Conservation (phyloP, 345 rosid species). For the Populus davidiana region DNA sequence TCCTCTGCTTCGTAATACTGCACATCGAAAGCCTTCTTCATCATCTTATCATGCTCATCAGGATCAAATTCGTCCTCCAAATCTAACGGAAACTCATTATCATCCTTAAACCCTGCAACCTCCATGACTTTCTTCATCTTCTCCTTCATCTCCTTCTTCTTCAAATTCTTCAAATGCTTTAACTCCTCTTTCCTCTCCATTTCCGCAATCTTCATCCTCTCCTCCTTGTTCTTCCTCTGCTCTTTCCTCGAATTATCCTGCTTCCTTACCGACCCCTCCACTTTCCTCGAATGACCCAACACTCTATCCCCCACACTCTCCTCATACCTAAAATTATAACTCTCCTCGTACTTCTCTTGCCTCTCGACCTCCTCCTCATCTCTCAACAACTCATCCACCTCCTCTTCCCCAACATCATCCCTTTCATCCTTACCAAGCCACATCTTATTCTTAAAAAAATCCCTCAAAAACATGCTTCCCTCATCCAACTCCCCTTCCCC, state of each 20-base stretch:
- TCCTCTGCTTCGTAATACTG: constrained; percentile 67
- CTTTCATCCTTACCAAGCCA: constrained; percentile 58
- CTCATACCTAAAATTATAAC: constrained; percentile 51
- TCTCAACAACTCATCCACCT: constrained; percentile 42
- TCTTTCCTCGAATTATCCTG: constrained; percentile 59
- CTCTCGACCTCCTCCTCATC: constrained; percentile 58
- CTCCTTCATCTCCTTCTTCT: constrained; percentile 80
- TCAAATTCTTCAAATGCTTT: constrained; percentile 84
- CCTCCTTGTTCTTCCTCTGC: constrained; percentile 74
- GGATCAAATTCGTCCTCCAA: constrained; percentile 84
- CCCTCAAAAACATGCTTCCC: constrained; percentile 53
- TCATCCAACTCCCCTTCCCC: constrained; percentile 46
- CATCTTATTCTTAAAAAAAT: constrained; percentile 63
- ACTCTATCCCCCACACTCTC: constrained; percentile 64
- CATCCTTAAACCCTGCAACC: constrained; percentile 64
- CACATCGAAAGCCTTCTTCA: constrained; percentile 64
- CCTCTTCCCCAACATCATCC: constrained; percentile 18
- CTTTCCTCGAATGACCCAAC: constrained; percentile 65
- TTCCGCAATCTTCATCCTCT: constrained; percentile 60
- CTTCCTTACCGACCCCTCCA: constrained; percentile 86
- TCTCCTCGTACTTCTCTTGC: constrained; percentile 61
- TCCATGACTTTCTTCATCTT: constrained; percentile 63
- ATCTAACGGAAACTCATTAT: constrained; percentile 34
- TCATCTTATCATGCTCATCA: constrained; percentile 66
- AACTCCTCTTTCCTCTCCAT: constrained; percentile 74